Conservation (phyloP, 179 eudicot species). For the Heliamphora pulchella region DNA sequence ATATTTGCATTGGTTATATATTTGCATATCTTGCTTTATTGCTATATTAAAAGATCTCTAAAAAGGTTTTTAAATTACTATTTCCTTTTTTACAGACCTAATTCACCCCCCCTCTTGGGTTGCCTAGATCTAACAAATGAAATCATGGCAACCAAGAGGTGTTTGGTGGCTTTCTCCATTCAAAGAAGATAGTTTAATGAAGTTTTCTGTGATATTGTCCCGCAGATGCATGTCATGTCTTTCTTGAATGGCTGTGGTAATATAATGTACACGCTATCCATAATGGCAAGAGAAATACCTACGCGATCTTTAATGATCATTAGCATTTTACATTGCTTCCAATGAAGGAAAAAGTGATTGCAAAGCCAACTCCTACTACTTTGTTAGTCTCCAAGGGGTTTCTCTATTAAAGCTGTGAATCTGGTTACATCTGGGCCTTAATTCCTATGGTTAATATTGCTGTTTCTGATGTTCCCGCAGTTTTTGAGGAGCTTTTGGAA, state of each 20-base stretch:
- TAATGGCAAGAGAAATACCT: background rate
- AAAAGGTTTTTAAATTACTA: too few species aligned
- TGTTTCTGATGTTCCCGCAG: slow-evolving; percentile 5
- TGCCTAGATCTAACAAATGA: too few species aligned
- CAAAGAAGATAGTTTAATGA: too few species aligned
- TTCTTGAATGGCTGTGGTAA: background rate
- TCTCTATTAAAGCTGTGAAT: too few species aligned
- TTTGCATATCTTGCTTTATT: background rate
- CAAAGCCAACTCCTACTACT: background rate
- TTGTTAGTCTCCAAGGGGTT: background rate
- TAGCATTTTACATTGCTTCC: background rate
- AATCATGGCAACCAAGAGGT: too few species aligned
- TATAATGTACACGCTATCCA: background rate
- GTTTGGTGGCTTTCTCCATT: too few species aligned
- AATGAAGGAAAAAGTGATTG: background rate
- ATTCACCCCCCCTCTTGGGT: too few species aligned
- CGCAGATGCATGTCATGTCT: too few species aligned
- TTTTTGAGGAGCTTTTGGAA: background rate
- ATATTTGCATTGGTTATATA: too few species aligned
- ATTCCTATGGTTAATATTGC: background rate
- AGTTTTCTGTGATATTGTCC: too few species aligned
- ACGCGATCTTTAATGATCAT: background rate
- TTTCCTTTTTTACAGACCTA: too few species aligned
- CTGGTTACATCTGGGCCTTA: too few species aligned
- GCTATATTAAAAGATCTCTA: background rate